Evolutionary conservation across 306 rosid species (phyloP).

Genomic region (Fragaria ananassa): DNA sequence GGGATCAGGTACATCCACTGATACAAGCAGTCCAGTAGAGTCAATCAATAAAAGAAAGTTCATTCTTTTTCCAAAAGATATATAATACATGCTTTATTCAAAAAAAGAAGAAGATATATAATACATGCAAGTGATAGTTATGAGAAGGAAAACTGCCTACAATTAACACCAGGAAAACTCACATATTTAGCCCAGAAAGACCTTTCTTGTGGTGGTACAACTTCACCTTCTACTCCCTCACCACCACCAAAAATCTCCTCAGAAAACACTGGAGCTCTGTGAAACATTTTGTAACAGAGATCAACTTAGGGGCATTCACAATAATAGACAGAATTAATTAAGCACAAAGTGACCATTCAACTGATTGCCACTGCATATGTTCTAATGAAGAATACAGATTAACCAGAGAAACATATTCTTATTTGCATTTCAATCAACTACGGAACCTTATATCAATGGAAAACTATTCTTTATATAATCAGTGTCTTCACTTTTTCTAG

Average conservation of each 20-base stretch:
- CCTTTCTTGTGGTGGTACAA: slow-evolving; percentile 61
- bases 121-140: slow-evolving; percentile 3
- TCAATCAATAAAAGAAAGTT: not conserved
- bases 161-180: slow-evolving; percentile 36
- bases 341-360: not conserved
- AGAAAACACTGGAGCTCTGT: slow-evolving; percentile 76
- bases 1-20: slow-evolving; percentile 99
- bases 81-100: not conserved
- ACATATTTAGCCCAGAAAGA: slow-evolving; percentile 97
- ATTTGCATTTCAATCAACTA: slow-evolving; percentile 3
- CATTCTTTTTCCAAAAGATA: not conserved
- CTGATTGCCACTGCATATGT: not conserved
- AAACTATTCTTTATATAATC: not conserved
- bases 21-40: slow-evolving; percentile 10
- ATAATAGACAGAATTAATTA: not conserved
- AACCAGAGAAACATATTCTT: not conserved
- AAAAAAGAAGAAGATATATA: no score
- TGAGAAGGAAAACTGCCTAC: not conserved
- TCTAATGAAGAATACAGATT: not conserved
- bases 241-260: slow-evolving; percentile 62
- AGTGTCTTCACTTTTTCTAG: not conserved
- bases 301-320: not conserved
- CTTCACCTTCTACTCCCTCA: slow-evolving; percentile 72
- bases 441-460: slow-evolving; percentile 1
- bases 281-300: slow-evolving; percentile 22